Conservation (phyloP, 73 alveolate species). For the Halteria grandinella region DNA sequence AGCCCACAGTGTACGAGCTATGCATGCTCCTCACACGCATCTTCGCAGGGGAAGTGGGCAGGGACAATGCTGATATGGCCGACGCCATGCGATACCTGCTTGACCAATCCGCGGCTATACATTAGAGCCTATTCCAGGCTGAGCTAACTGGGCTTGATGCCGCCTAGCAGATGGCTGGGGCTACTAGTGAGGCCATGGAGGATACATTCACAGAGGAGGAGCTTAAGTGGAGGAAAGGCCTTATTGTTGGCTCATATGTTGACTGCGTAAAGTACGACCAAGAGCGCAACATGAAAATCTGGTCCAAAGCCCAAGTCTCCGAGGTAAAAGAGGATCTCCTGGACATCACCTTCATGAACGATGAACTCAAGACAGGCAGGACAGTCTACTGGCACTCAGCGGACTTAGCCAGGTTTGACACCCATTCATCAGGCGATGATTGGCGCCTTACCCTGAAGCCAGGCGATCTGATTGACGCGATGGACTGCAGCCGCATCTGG, state of each 20-base stretch:
- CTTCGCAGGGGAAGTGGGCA: not conserved
- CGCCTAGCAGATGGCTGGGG: too few relatives aligned
- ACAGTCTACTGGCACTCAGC: slow-evolving; percentile 42
- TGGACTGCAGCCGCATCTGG: slow-evolving; percentile 77
- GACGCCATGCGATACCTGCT: slow-evolving; percentile 43
- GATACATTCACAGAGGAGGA: slow-evolving; percentile 57
- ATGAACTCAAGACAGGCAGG: slow-evolving; percentile 5
- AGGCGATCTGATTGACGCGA: slow-evolving; percentile 81
- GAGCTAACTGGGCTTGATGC: too few relatives aligned
- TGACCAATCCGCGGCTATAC: not conserved
- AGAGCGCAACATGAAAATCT: slow-evolving; percentile 62
- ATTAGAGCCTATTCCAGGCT: not conserved
- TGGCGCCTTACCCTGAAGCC: slow-evolving; percentile 38
- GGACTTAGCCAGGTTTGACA: slow-evolving; percentile 60
- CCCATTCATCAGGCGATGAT: slow-evolving; percentile 62
- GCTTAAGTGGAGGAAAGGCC: slow-evolving; percentile 64
- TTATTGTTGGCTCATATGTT: slow-evolving; percentile 61
- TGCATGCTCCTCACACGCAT: not conserved
- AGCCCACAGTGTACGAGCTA: not conserved
- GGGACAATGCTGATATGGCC: slow-evolving; percentile 36
- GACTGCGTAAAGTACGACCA: slow-evolving; percentile 83
- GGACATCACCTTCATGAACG: slow-evolving; percentile 26
- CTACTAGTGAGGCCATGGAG: slow-evolving; percentile 4
- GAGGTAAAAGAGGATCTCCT: slow-evolving; percentile 41
- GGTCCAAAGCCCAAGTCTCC: slow-evolving; percentile 73